These are phyloP conservation scores for Gyromitra esculenta DNA, from an alignment of 2,329 filamentous ascomycete species.

Conservation along the genomic window DNA sequence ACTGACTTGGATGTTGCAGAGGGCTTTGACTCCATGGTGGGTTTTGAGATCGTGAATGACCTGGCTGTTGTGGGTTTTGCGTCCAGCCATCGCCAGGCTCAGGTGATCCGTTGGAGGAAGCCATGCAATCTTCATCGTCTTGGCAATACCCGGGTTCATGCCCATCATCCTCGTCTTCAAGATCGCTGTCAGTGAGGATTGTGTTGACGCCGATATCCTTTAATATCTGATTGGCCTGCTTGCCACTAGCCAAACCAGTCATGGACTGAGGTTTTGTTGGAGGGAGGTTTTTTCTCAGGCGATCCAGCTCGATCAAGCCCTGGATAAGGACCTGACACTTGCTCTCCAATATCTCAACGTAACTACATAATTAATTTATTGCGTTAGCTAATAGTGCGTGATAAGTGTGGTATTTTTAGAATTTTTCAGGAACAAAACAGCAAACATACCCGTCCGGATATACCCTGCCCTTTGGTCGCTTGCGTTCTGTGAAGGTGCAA, in stretches of 20 bases:
- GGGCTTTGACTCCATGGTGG: constrained; percentile 32
- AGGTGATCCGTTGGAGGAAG: constrained; percentile 41
- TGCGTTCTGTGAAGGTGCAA: constrained; percentile 55
- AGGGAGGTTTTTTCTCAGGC: constrained; percentile 47
- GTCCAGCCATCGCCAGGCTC: constrained; percentile 35
- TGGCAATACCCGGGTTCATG: constrained; percentile 31
- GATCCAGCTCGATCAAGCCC: constrained; percentile 48
- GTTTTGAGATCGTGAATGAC: constrained; percentile 24
- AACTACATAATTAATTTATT: constrained; percentile 13
- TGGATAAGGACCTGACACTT: constrained; percentile 49
- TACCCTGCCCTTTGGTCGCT: constrained; percentile 48
- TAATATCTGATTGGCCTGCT: constrained; percentile 48
- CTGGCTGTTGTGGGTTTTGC: constrained; percentile 28
- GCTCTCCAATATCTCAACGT: constrained; percentile 51
- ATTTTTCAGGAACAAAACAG: not conserved
- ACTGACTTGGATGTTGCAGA: constrained; percentile 25
- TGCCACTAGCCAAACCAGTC: constrained; percentile 44
- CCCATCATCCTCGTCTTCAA: constrained; percentile 46
- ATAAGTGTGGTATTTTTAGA: constrained; percentile 10
- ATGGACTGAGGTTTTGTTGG: constrained; percentile 26
- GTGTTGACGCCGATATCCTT: constrained; percentile 52
- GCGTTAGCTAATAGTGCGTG: constrained; percentile 7
- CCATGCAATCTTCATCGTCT: constrained; percentile 36
- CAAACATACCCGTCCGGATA: constrained; percentile 48
- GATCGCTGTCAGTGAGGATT: constrained; percentile 47